These are phyloP conservation scores for Penicillium sp. DNA, from an alignment of 2,329 filamentous ascomycete genomes.

Conservation along the genomic window DNA sequence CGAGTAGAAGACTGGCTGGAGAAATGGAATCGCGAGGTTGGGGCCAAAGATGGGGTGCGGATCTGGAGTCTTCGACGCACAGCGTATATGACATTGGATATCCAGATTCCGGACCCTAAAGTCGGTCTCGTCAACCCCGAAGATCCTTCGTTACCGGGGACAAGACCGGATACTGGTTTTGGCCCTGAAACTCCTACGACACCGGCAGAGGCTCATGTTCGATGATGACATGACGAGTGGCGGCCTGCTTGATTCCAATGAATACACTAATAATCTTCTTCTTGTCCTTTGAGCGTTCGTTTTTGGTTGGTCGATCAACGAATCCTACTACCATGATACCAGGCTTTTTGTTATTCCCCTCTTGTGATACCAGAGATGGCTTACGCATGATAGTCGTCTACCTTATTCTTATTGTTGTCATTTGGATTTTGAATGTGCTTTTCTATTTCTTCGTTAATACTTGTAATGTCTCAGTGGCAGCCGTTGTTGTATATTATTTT, in stretches of 20 bases:
- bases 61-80: constrained; percentile 76
- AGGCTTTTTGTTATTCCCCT: constrained; percentile 1
- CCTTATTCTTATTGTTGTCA: not conserved
- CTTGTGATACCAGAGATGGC: constrained; percentile 7
- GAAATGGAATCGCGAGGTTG: constrained; percentile 71
- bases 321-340: constrained; percentile 8
- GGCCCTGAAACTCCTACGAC: constrained; percentile 3
- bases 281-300: constrained; percentile 6
- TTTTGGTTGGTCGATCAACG: constrained; percentile 5
- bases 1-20: constrained; percentile 77
- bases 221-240: constrained; percentile 6
- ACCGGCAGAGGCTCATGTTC: not conserved
- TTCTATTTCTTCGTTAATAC: not conserved
- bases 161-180: constrained; percentile 32
- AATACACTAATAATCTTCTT: not conserved
- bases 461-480: not conserved
- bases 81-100: constrained; percentile 70
- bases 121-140: constrained; percentile 42
- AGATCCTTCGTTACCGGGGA: constrained; percentile 30
- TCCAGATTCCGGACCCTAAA: constrained; percentile 50
- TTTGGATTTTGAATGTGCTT: not conserved
- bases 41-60: constrained; percentile 60
- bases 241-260: not conserved
- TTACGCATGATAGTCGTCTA: not conserved
- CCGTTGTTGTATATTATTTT: not conserved